These are phyloP conservation scores for Kodamaea suecica DNA, from an alignment of 1,139 yeast species.

Conservation along the genomic window DNA sequence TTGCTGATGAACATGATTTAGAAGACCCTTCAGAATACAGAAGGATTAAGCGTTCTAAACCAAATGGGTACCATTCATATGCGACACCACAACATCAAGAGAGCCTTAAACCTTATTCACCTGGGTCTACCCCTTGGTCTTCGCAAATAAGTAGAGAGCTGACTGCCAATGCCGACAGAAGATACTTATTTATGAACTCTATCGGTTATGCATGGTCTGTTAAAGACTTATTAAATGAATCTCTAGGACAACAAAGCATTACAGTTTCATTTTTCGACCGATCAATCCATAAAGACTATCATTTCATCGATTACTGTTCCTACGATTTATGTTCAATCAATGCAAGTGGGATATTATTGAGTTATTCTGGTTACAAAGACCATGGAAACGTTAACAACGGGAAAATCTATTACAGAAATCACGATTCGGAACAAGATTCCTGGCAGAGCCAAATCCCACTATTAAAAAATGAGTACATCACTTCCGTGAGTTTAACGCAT, in stretches of 20 bases:
- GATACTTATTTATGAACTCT: constrained; percentile 79
- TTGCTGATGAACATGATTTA: constrained; percentile 18
- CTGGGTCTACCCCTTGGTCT: constrained; percentile 86
- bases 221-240: constrained; percentile 41
- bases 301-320: constrained; percentile 70
- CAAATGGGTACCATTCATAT: constrained; percentile 15
- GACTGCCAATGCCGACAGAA: constrained; percentile 40
- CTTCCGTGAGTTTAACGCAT: constrained; percentile 36
- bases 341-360: constrained; percentile 63
- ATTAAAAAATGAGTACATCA: constrained; percentile 31
- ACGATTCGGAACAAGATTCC: constrained; percentile 41
- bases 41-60: constrained; percentile 27
- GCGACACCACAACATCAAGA: constrained; percentile 7
- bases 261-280: constrained; percentile 87
- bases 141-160: constrained; percentile 25
- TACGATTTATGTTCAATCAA: constrained; percentile 78
- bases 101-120: constrained; percentile 47
- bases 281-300: constrained; percentile 75
- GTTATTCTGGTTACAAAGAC: constrained; percentile 35
- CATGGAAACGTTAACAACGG: constrained; percentile 22
- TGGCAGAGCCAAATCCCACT: constrained; percentile 45
- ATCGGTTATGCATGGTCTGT: constrained; percentile 85
- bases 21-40: constrained; percentile 10
- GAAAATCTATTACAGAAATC: constrained; percentile 42
- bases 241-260: constrained; percentile 50